Evolutionary conservation across 805 yeast genomes (phyloP), one percentile per base, ranked within the genome.

Genomic region (Phaffomyces antillensis): DNA sequence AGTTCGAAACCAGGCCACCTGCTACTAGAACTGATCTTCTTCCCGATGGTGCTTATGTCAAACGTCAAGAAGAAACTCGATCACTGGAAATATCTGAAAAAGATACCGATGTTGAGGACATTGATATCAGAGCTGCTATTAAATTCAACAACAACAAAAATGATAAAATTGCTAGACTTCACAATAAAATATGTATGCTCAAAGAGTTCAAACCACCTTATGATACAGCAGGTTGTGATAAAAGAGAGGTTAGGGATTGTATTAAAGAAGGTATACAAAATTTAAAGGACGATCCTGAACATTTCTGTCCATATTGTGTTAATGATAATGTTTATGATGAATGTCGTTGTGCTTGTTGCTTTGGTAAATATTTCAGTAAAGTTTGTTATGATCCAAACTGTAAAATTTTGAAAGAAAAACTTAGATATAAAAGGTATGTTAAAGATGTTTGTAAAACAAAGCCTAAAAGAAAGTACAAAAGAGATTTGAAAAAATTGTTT

Each of bases 331-430:
- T 53, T 3, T 55, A 54, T 38, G 61, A 57, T 46, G 60, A 55
- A 36, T 57, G 61, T 34, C 60, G 60, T 13, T 55, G 61, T 45
- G 60, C 61, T 9, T 57, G 61, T 36, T 55, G 60, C 36, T 50
- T 57, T 44, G 61, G 55, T 3, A 51, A 49, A 26, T 55, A 54
- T 37, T 51, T 57, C 45, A 57, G 60, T 28, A 47, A 46, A 20
- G 55, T 53, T 12, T 57, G 61, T 35, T 57, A 57, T 39, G 60
- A 55, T 41, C 58, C 59, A 11, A 50, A 54, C 34, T 57, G 61
- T 43, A 42, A 39, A 7, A 40, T 36, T 13, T 40, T 55, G 33
- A 41, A 38, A 20, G 61, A 57, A 36, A 57, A 54, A 36, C 42
- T 57, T 24, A 48, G 61, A 33, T 57, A 55, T 36, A 55, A 55